Base-by-base conservation (phyloP, 495 filamentous ascomycete species). In the Aspergillus egyptiacus region DNA sequence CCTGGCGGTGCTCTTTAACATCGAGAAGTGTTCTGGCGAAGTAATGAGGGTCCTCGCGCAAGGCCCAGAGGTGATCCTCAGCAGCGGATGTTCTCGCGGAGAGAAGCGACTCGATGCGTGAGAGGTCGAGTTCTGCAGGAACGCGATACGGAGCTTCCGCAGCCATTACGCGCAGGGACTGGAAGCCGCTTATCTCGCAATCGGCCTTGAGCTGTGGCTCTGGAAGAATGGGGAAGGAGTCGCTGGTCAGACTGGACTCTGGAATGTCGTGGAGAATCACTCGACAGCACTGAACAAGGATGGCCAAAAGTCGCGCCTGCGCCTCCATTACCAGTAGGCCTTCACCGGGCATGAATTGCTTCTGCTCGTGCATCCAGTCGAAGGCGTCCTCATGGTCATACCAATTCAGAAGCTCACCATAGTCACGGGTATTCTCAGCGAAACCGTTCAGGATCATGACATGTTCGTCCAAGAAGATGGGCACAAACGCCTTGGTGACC, bases 21-120 rank as follows among this genome's bases (percentile, higher is more conserved):
- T 73, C 64, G 4, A 33, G 37, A 1, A 77, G 0, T 13, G 45
- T 22, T 2, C 59, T 56, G 5, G 54, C 51, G 36, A 82, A 80
- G 50, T 79, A 83, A 5, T 46, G 62, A 0, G 79, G 77, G 54
- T 82, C 76, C 43, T 80, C 77, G n/a, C 79, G 67, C 30, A 81
- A 54, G 1, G 65, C 49, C 71, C 70, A 76, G 5, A 82, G 28
- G 42, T 76, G 73, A 47, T 81, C 77, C 38, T 74, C 67, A 2
- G 69, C 65, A 15, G 65, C 65, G 0, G 58, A 48, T 1, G 46
- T 39, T 43, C 61, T 66, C 0, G 77, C 68, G 1, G 38, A 30
- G 1, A 80, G 37, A 2, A 82, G 49, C 0, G 59, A 49, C 32
- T 67, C 46, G 1, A 81, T 36, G 10, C 63, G 61, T 3, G 9